phyloP scores from a whole-genome alignment of 257 asterid genomes.

The Solanum arcanum region DNA sequence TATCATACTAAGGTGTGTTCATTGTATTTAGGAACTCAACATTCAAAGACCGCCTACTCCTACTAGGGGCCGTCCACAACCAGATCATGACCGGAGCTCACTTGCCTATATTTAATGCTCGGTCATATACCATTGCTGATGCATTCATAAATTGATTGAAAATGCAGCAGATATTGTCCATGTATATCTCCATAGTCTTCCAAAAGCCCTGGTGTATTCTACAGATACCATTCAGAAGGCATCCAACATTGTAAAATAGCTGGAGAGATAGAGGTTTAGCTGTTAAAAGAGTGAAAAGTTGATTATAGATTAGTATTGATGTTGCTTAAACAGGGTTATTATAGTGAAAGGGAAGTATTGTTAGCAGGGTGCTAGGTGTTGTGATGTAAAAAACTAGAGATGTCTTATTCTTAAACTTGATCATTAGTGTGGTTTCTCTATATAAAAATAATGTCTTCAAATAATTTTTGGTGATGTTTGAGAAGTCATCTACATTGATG shows the following conservation, averaged over 20 bases:
- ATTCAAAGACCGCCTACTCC: constrained; percentile 99
- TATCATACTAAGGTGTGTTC: not conserved
- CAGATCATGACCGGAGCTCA: constrained; percentile 76
- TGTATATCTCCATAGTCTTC: not conserved
- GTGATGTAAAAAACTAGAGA: not conserved
- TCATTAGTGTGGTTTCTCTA: not conserved
- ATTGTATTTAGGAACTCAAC: constrained; percentile 67
- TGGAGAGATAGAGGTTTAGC: not conserved
- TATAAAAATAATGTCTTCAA: not conserved
- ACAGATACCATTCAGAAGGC: not conserved
- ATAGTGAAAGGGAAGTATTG: not conserved
- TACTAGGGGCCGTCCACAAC: constrained; percentile 95
- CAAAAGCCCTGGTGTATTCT: not conserved
- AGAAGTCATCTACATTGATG: not conserved
- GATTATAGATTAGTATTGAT: not conserved
- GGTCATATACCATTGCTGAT: not conserved
- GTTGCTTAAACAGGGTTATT: not conserved
- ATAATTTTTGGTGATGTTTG: not conserved
- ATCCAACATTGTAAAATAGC: not conserved
- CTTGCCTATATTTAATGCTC: constrained; percentile 67
- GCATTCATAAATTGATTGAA: not conserved
- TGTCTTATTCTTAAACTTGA: not conserved
- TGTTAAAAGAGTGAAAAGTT: not conserved
- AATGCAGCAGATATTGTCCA: not conserved
- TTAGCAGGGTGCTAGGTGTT: not conserved